Conservation (phyloP, 768 basidiomycete genomes). For the Lactarius pseudohatsudake region DNA sequence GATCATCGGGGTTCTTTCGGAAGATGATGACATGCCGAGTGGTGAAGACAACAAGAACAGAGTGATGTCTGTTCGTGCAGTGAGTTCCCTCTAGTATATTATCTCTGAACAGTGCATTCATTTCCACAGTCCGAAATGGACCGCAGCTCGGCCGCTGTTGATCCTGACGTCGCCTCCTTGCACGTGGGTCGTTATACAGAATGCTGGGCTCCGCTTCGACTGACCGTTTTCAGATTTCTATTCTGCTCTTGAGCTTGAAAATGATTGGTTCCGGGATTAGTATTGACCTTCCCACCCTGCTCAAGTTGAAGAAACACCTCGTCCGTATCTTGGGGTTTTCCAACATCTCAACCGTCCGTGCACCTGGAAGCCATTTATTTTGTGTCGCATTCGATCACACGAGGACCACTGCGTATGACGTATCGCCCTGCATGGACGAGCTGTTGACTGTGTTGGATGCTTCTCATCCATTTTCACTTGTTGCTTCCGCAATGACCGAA, state of each 20-base stretch:
- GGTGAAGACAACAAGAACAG: slow-evolving; percentile 42
- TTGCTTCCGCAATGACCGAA: slow-evolving; percentile 48
- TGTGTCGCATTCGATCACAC: slow-evolving; percentile 56
- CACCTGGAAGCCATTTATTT: slow-evolving; percentile 49
- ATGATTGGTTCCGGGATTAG: slow-evolving; percentile 65
- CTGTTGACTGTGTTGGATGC: slow-evolving; percentile 62
- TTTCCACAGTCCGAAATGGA: slow-evolving; percentile 39
- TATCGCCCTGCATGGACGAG: slow-evolving; percentile 58
- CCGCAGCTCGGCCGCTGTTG: slow-evolving; percentile 32
- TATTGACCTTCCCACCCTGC: slow-evolving; percentile 50
- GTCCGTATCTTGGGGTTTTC: slow-evolving; percentile 56
- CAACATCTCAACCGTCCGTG: slow-evolving; percentile 47
- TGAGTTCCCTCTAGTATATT: slow-evolving; percentile 31
- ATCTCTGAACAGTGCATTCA: background rate
- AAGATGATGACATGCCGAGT: slow-evolving; percentile 49
- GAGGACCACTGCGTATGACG: slow-evolving; percentile 41
- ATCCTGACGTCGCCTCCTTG: slow-evolving; percentile 50
- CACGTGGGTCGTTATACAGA: slow-evolving; percentile 39
- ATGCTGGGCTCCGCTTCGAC: background rate
- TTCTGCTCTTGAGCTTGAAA: slow-evolving; percentile 57
- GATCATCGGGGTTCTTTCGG: slow-evolving; percentile 56
- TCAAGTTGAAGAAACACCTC: slow-evolving; percentile 57
- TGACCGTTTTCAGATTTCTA: slow-evolving; percentile 45
- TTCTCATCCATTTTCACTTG: slow-evolving; percentile 46
- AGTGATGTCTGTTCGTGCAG: slow-evolving; percentile 43